These are phyloP conservation scores for Pisolithus sp. DNA, from an alignment of 768 basidiomycete species.

Conservation along the genomic window DNA sequence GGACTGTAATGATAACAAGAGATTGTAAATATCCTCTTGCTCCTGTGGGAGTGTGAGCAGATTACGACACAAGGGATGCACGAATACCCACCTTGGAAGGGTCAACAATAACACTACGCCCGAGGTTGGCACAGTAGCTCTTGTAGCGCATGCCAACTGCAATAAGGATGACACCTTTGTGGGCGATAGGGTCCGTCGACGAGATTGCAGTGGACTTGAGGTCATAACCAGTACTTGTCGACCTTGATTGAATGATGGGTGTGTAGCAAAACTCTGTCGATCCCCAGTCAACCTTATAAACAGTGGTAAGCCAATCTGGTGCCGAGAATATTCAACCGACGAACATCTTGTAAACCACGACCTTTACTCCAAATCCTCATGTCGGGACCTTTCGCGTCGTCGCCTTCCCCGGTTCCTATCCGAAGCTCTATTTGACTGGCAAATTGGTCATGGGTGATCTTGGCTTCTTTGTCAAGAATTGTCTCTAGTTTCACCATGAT, in stretches of 20 bases:
- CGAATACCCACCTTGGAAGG: constrained; percentile 62
- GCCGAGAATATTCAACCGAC: constrained; percentile 22
- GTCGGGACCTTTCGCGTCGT: constrained; percentile 75
- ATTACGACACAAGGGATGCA: neutral
- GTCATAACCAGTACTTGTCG: constrained; percentile 80
- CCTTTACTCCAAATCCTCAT: constrained; percentile 89
- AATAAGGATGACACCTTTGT: constrained; percentile 84
- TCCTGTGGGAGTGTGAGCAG: constrained; percentile 42
- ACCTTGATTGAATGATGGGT: constrained; percentile 92
- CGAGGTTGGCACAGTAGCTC: constrained; percentile 88
- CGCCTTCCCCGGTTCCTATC: constrained; percentile 65
- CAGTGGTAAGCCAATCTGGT: constrained; percentile 4
- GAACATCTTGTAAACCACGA: constrained; percentile 65
- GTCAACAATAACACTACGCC: constrained; percentile 92
- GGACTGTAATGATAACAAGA: constrained; percentile 71
- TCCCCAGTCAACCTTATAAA: constrained; percentile 74
- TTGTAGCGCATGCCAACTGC: constrained; percentile 89
- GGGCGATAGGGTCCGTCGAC: constrained; percentile 72
- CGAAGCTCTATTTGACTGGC: constrained; percentile 82
- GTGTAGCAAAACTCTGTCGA: constrained; percentile 90
- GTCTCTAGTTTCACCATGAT: constrained; percentile 84
- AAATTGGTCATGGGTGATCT: constrained; percentile 83
- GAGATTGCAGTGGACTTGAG: constrained; percentile 83
- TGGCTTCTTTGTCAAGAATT: constrained; percentile 87
- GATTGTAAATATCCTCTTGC: constrained; percentile 83